Evolutionary conservation across 306 rosid species (phyloP).

Genomic region (Quercus gilva): DNA sequence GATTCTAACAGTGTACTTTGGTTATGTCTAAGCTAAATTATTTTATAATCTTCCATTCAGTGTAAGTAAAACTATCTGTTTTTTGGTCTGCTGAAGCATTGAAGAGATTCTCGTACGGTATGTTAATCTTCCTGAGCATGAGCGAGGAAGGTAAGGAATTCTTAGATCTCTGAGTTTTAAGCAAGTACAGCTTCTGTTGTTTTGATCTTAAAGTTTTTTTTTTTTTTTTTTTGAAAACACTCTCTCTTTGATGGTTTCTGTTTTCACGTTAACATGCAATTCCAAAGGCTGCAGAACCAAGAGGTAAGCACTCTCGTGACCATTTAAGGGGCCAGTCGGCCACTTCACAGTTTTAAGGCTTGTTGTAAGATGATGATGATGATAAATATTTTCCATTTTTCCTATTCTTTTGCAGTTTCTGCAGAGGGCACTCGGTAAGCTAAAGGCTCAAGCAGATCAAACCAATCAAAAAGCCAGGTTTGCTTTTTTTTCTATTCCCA

Average conservation of each 20-base stretch:
- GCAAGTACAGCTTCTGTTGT: background rate
- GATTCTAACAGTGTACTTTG: background rate
- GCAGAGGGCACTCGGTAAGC: constrained; percentile 28
- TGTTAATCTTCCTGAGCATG: constrained; percentile 37
- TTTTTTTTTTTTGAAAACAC: background rate
- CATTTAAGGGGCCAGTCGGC: background rate
- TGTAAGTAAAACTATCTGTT: background rate
- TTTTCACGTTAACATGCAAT: constrained; percentile 11
- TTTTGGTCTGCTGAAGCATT: constrained; percentile 34
- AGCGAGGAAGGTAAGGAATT: constrained; percentile 44
- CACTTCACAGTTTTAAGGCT: background rate
- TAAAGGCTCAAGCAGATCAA: constrained; percentile 40
- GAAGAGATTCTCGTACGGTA: constrained; percentile 62
- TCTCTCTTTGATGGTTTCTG: background rate
- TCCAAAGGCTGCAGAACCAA: constrained; percentile 45
- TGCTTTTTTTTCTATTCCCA: background rate
- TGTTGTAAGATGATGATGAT: constrained; percentile 7
- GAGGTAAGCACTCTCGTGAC: constrained; percentile 38
- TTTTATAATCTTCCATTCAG: background rate
- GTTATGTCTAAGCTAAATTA: background rate
- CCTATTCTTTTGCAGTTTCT: constrained; percentile 31
- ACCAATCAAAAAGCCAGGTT: constrained; percentile 37
- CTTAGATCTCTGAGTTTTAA: background rate
- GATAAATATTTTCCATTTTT: background rate
- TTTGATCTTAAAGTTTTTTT: background rate